phyloP scores from a whole-genome alignment of 176 grass and related monocot genomes.

The Lolium rigidum region DNA sequence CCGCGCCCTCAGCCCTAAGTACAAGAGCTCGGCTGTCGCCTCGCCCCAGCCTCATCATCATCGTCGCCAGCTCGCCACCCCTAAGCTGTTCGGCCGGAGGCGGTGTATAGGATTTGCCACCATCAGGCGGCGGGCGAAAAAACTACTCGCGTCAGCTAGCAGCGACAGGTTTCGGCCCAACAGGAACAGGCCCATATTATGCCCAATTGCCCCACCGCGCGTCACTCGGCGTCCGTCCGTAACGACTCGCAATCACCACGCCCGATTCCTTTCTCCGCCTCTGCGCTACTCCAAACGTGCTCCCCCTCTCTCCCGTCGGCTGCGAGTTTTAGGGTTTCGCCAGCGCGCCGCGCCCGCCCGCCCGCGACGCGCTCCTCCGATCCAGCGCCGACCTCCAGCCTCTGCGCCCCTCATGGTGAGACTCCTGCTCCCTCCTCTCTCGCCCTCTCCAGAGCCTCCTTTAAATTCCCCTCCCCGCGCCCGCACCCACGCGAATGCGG shows the following conservation, averaged over 20 bases:
- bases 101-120: too few relatives aligned
- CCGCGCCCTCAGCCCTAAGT: too few relatives aligned
- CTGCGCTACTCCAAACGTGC: neutral
- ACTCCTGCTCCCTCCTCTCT: neutral
- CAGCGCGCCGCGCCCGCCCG: neutral
- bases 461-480: neutral
- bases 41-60: too few relatives aligned
- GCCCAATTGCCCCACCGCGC: too few relatives aligned
- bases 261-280: neutral
- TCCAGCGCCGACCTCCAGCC: neutral
- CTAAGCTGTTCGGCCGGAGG: too few relatives aligned
- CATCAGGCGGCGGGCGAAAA: too few relatives aligned
- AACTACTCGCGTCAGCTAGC: too few relatives aligned
- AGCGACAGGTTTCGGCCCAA: too few relatives aligned
- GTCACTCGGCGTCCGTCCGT: too few relatives aligned
- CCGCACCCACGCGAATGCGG: neutral
- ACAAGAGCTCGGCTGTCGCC: too few relatives aligned
- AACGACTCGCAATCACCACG: neutral
- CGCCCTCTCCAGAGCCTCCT: neutral
- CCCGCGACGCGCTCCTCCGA: neutral
- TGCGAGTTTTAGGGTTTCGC: slow-evolving; percentile 23
- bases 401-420: neutral
- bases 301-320: neutral
- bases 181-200: too few relatives aligned
- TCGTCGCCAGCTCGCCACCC: too few relatives aligned